A percentile compares a stretch with the other conserved stretches of the same genome.
These are phyloP conservation scores for Globisporangium solare DNA, from an alignment of 352 stramenopile genomes.

Conservation along the genomic window DNA sequence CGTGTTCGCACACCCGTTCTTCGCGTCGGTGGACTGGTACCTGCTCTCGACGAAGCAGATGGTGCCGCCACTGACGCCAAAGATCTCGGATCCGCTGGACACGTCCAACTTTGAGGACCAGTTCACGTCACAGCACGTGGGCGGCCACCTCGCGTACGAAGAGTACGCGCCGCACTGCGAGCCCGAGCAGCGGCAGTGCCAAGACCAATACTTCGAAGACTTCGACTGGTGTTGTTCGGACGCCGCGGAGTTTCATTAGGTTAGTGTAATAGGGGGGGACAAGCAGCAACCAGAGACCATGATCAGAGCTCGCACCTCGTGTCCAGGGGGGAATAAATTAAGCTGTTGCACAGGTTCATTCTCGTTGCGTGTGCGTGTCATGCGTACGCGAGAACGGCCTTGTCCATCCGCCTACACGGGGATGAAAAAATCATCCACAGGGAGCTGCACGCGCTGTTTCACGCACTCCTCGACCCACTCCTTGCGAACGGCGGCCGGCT, in stretches of 20 bases:
- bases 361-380: too few relatives aligned
- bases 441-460: constrained; percentile 37
- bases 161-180: constrained; percentile 31
- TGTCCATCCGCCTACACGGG: constrained; percentile 26
- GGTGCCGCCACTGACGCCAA: constrained; percentile 51
- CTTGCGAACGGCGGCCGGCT: constrained; percentile 51
- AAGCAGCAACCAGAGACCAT: background rate
- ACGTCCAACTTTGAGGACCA: constrained; percentile 75
- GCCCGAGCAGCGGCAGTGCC: constrained; percentile 17
- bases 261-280: background rate
- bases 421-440: constrained; percentile 50
- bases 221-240: constrained; percentile 74
- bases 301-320: constrained; percentile 1
- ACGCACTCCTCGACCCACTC: constrained; percentile 61
- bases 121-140: constrained; percentile 65
- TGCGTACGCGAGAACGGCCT: background rate
- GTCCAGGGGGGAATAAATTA: constrained; percentile 31
- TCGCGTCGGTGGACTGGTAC: constrained; percentile 71
- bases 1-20: constrained; percentile 74
- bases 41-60: constrained; percentile 72
- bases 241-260: constrained; percentile 33
- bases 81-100: constrained; percentile 37
- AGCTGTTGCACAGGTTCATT: constrained; percentile 15
- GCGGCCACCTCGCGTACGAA: constrained; percentile 57
- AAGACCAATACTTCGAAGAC: constrained; percentile 43